Percentiles rank a stretch among this genome's conserved stretches.
These are phyloP conservation scores for Gnomoniopsis sp. DNA, from an alignment of 2,329 filamentous ascomycete species.

Conservation along the genomic window DNA sequence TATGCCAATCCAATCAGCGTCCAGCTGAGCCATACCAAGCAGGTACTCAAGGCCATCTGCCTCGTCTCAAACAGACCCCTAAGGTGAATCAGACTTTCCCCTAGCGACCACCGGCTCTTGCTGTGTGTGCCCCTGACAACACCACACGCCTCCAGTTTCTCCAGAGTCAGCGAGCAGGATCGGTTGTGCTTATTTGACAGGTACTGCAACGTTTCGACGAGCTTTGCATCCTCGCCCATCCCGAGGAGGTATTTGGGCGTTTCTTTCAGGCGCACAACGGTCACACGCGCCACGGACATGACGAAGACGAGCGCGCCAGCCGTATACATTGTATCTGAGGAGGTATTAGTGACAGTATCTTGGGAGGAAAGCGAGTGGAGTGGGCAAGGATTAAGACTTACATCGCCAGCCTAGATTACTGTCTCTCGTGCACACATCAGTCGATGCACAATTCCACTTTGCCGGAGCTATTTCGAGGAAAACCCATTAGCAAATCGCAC, in stretches of 20 bases:
- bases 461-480: conserved; percentile 33
- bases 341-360: neutral
- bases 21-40: conserved; percentile 68
- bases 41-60: conserved; percentile 57
- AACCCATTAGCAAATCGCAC: neutral
- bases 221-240: conserved; percentile 47
- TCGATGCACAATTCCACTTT: conserved; percentile 39
- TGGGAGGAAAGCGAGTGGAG: neutral
- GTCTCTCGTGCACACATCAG: conserved; percentile 34
- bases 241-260: conserved; percentile 59
- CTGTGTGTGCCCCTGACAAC: conserved; percentile 34
- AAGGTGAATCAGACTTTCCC: conserved; percentile 48
- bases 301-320: conserved; percentile 43
- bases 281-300: conserved; percentile 51
- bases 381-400: neutral
- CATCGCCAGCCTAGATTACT: conserved; percentile 50
- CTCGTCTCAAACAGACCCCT: conserved; percentile 62
- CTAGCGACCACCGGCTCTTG: conserved; percentile 28
- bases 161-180: conserved; percentile 39
- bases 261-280: conserved; percentile 53
- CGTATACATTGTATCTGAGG: conserved; percentile 39
- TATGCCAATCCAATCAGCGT: conserved; percentile 68
- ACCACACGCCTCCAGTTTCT: conserved; percentile 44
- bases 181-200: conserved; percentile 38
- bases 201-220: conserved; percentile 39